Base-by-base conservation (phyloP, 768 basidiomycete genomes). In the Pleurotus tuoliensis region DNA sequence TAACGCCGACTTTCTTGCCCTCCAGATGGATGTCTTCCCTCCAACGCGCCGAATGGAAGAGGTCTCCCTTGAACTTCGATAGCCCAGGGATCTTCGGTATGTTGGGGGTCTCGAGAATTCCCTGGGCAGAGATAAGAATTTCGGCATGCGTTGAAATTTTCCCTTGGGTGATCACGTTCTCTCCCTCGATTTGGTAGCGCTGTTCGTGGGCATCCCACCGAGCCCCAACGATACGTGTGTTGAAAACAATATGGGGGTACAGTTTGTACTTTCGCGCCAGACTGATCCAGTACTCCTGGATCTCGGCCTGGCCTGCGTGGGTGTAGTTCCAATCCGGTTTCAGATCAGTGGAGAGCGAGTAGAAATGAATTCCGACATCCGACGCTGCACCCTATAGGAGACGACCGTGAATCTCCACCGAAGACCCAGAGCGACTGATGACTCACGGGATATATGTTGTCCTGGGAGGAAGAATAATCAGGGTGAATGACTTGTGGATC, bases 1-100 rank as follows among this genome's bases (percentile, higher is more conserved):
- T 74, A 4, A 87, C 78, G 1, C 77, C 83, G 5, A 87, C 76
- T 7, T 70, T 69, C 63, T 82, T 83, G 5, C 72, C 71, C 5
- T 62, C 62, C 20, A 85, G 66, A 9, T 74, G 68, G 3, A 75
- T 67, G 6, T 68, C 67, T 1, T 65, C 53, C 34, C 74, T 63
- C 82, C 84, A 87, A 13, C 69, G 61, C 6, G 80, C 78, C 6
- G 82, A 80, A 64, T 86, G 84, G 56, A 82, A 86, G 41, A 73
- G 64, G 5, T 64, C 47, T 1, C 85, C 84, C 49, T 76, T 69
- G 66, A 84, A 85, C 3, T 56, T 57, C 4, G 69, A 68, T 1
- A 77, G 5, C 56, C 73, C 61, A 61, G 70, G 56, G 63, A 76
- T 64, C 46, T 63, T 60, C 5, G 76, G 69, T 56, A 61, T 70